Base-by-base conservation (phyloP, 1,139 yeast genomes). In the Candida sp. region DNA sequence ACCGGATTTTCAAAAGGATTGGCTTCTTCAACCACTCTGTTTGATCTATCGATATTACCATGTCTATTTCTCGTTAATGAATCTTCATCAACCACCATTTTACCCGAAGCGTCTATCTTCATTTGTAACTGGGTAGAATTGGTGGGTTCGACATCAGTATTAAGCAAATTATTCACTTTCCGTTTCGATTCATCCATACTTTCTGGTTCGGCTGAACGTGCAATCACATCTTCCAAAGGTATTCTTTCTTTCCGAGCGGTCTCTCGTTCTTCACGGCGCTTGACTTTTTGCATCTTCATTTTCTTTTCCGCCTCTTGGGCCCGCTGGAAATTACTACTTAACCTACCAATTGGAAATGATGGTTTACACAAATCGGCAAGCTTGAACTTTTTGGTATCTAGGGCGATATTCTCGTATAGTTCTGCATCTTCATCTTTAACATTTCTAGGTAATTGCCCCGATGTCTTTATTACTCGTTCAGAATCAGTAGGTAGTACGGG, bases 301-400 rank as follows among this genome's bases (percentile, higher is more conserved):
- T 64, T 61, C 43, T 60, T 62, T 43, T 73, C 73, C 2, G 89
- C 93, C 38, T 72, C 77, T 49, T 77, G 74, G 1, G 86, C 93
- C 45, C 76, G 66, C 19, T 73, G 75, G 57, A 74, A 90, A 51
- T 84, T 80, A 4, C 77, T 76, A 25, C 93, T 85, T 5, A 77
- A 76, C 49, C 72, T 72, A 15, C 99, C 99, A 52, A 91, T 77
- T 1, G 93, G 93, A 21, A 91, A 61, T n/a, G 77, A 75, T 2
- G 87, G 87, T 47, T 79, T 82, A 66, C 98, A 91, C 46, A 93
- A 67, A 45, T 90, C 95, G 1, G 84, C 84, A 87, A 93, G 83
- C 0, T 87, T 84, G 61, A 91, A 81, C 30, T 69, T 68, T 15
- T 79, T 80, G 12, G 79, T 79, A 54, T 87, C 76, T 33, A 84